A percentile compares a stretch with the other conserved stretches of the same genome.
Conservation (phyloP, 495 filamentous ascomycete species). For the Tuber calosporum region DNA sequence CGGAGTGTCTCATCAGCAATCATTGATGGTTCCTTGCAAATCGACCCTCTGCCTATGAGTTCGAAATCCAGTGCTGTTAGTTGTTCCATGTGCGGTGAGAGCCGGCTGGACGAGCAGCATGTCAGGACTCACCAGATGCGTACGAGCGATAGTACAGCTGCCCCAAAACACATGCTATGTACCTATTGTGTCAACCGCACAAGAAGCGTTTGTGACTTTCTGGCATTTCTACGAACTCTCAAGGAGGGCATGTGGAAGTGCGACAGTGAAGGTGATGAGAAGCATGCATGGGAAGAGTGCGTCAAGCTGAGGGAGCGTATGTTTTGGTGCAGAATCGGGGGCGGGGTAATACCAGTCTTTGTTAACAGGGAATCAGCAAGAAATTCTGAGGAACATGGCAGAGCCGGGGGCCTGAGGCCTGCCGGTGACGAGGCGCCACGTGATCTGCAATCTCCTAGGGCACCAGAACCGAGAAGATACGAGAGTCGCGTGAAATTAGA, state of each 20-base stretch:
- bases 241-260: conserved; percentile 81
- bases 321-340: conserved; percentile 91
- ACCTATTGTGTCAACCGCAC: conserved; percentile 76
- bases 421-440: not conserved
- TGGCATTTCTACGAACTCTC: conserved; percentile 80
- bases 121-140: conserved; percentile 81
- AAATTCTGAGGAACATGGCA: conserved; percentile 27
- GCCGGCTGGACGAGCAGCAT: conserved; percentile 59
- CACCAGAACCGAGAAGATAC: not conserved
- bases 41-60: conserved; percentile 63
- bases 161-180: conserved; percentile 84
- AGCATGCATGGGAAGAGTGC: conserved; percentile 87
- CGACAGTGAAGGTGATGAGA: conserved; percentile 68
- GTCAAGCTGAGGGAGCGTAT: conserved; percentile 81
- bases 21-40: conserved; percentile 75
- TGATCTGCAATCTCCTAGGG: not conserved
- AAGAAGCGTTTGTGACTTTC: conserved; percentile 80
- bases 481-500: conserved; percentile 22
- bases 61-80: conserved; percentile 56
- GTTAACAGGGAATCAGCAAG: conserved; percentile 22
- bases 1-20: conserved; percentile 74
- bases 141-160: conserved; percentile 72
- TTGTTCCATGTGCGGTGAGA: conserved; percentile 85
- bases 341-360: conserved; percentile 70
- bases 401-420: conserved; percentile 11